Percentiles rank a stretch among this genome's conserved stretches.
Evolutionary conservation across 305 asterid genomes (phyloP).

Genomic region (Rubia occidens): DNA sequence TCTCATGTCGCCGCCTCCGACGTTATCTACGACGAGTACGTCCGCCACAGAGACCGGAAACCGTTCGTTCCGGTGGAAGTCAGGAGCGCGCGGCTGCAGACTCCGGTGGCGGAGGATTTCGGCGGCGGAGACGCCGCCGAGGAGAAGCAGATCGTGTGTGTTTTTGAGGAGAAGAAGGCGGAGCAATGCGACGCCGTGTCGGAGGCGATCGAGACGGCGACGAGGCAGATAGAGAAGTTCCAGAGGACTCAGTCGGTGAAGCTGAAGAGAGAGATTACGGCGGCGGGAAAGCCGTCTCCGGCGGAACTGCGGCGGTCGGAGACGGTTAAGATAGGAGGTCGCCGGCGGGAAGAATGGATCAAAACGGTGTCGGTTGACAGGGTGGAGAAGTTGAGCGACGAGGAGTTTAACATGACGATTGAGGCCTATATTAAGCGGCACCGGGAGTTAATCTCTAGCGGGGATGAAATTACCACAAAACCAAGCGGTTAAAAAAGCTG

Average conservation of each 20-base stretch:
- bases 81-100: neutral
- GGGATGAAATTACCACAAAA: conserved; percentile 24
- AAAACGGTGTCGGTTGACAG: conserved; percentile 16
- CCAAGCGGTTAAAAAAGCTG: conserved; percentile 10
- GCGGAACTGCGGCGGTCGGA: conserved; percentile 49
- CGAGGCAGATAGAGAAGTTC: conserved; percentile 44
- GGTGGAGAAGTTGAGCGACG: conserved; percentile 52
- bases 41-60: conserved; percentile 26
- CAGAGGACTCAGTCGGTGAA: conserved; percentile 71
- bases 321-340: conserved; percentile 27
- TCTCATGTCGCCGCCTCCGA: conserved; percentile 10
- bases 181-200: conserved; percentile 34
- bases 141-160: conserved; percentile 29
- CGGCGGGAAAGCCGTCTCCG: conserved; percentile 18
- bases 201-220: conserved; percentile 46
- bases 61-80: neutral
- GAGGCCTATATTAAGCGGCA: conserved; percentile 51
- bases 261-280: conserved; percentile 42
- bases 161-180: conserved; percentile 13
- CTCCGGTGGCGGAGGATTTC: neutral
- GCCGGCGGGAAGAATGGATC: neutral
- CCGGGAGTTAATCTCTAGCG: conserved; percentile 20
- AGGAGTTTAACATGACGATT: conserved; percentile 56
- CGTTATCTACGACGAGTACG: conserved; percentile 40
- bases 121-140: neutral